Conservation (phyloP, 1,284 basidiomycete species). For the Earliella scabrosa region DNA sequence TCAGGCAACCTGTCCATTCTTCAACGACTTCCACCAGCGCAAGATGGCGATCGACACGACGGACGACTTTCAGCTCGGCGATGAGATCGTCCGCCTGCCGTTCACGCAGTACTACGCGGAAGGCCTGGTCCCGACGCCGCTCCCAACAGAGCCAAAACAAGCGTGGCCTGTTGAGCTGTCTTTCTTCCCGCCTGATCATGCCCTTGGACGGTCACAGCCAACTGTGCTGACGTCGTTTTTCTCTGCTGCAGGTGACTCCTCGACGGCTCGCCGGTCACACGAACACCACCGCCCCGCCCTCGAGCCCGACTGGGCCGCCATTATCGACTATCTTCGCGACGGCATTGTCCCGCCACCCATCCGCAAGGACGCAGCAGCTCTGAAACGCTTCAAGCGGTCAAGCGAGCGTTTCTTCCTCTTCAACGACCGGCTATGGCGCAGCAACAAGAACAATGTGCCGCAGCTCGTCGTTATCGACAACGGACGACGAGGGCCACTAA, state of each 20-base stretch:
- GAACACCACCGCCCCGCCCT: neutral
- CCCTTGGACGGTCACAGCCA: too few species aligned
- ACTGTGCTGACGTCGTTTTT: neutral
- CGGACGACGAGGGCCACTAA: neutral
- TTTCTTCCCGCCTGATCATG: too few species aligned
- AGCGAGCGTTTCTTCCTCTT: neutral
- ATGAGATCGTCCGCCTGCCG: neutral
- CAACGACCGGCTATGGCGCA: neutral
- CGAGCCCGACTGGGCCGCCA: neutral
- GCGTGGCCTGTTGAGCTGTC: too few species aligned
- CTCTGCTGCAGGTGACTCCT: neutral
- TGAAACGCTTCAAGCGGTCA: too few species aligned
- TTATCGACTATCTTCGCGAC: neutral
- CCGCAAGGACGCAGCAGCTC: too few species aligned
- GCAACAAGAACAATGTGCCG: neutral
- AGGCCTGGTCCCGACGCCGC: too few species aligned
- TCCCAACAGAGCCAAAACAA: too few species aligned
- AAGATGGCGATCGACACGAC: neutral
- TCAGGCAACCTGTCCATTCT: neutral
- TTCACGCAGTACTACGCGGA: neutral
- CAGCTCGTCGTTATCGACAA: neutral
- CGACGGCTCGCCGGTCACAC: neutral
- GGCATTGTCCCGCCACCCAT: neutral
- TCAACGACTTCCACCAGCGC: neutral
- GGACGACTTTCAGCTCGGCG: neutral